Base-by-base conservation (phyloP, 1,139 yeast genomes). In the Trichomonascaceae sp. region DNA sequence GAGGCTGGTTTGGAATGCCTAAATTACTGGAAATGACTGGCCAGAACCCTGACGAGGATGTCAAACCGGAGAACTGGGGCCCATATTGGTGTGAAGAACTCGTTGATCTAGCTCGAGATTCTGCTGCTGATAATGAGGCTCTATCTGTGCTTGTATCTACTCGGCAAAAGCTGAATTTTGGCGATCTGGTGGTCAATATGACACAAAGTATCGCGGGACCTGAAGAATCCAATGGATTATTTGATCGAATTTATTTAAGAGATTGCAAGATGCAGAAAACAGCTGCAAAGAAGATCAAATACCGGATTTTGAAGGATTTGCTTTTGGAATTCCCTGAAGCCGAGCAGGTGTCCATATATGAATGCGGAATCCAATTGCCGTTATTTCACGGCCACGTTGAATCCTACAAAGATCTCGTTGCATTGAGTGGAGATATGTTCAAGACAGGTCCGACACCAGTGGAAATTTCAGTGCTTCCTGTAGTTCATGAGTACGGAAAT, bases 1-100 rank as follows among this genome's bases (percentile, higher is more conserved):
- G 76, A 6, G 78, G 80, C 0, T 78, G 82, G 82, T 77, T 80
- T 80, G 66, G 69, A 13, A 71, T 74, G 43, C 68, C 74, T 12
- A 2, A 55, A 65, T 20, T 67, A 71, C 45, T 59, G 75, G 53
- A 63, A 62, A 43, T 65, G 70, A 43, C 63, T 71, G 8, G 74
- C 73, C 13, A 27, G 74, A 74, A 7, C 70, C 39, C 46, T 43
- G 43, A 39, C 2, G 45, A 71, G 68, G 65, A 65, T 15, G 72
- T 69, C 50, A 50, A 56, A 27, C 46, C 53, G 10, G 51, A 58
- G 2, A 60, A 58, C 7, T 70, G 74, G 74, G 61, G 63, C 15
- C 67, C 64, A 1, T 72, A 69, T 61, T 78, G 81, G 81, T 74
- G 74, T 53, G 67, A 67, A 7, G 72, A 74, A 20, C 59, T 77